Conservation (phyloP, 371 early-diverging fungal genomes). For the Mortierella sp. region DNA sequence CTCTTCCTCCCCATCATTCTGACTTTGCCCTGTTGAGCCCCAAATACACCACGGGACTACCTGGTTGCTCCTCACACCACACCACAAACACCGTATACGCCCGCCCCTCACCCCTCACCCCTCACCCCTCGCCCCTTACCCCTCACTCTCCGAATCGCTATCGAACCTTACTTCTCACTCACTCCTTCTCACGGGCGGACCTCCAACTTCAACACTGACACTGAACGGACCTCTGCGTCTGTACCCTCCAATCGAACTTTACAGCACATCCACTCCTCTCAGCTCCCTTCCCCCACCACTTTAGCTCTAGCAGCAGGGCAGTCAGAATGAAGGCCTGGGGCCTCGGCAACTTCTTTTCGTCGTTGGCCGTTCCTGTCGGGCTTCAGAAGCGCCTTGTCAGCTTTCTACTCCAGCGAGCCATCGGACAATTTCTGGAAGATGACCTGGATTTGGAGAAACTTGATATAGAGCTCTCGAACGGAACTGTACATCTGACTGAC, state of each 20-base stretch:
- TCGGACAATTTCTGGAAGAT: constrained; percentile 87
- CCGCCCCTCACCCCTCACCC: background rate
- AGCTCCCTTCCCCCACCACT: background rate
- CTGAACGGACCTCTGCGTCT: background rate
- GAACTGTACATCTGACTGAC: constrained; percentile 82
- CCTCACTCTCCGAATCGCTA: constrained; percentile 3
- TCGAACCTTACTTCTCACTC: background rate
- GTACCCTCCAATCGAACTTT: background rate
- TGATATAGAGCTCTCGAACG: constrained; percentile 89
- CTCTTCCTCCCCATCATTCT: background rate
- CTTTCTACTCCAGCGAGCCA: constrained; percentile 84
- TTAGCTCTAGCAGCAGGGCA: background rate
- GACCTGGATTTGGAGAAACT: constrained; percentile 87
- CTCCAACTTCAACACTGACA: background rate
- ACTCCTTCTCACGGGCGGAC: background rate
- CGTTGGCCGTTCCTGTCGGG: constrained; percentile 73
- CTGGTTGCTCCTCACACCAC: background rate
- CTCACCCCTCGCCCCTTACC: background rate
- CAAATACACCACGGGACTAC: background rate
- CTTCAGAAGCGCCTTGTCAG: constrained; percentile 89
- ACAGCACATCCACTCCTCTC: background rate
- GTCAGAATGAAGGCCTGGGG: constrained; percentile 57
- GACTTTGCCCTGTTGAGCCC: background rate
- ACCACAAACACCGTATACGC: background rate
- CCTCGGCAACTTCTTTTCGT: constrained; percentile 57